These are phyloP conservation scores for Neurospora sp. DNA, from an alignment of 495 filamentous ascomycete genomes.

Conservation along the genomic window DNA sequence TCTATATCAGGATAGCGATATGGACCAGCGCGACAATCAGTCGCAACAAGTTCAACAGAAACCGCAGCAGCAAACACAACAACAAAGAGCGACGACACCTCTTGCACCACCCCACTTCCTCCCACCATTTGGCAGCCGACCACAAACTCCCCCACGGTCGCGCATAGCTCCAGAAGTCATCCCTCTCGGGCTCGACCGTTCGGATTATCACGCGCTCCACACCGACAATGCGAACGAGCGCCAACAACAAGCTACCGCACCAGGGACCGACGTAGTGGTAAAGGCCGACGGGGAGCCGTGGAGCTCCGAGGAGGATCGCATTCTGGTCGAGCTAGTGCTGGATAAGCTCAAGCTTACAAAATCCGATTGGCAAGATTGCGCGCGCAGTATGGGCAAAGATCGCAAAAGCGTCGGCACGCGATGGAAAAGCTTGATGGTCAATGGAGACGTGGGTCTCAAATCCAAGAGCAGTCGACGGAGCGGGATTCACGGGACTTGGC, in stretches of 20 bases:
- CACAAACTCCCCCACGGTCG: conserved; percentile 58
- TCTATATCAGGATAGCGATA: conserved; percentile 13
- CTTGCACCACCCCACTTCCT: conserved; percentile 9
- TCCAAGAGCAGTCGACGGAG: conserved; percentile 26
- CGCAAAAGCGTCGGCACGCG: conserved; percentile 54
- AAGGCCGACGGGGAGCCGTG: conserved; percentile 42
- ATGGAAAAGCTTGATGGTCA: conserved; percentile 57
- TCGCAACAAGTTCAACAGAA: not conserved
- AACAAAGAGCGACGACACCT: not conserved
- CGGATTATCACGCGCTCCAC: conserved; percentile 55
- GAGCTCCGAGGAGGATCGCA: conserved; percentile 59
- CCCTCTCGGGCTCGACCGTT: conserved; percentile 54
- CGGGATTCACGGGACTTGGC: conserved; percentile 42
- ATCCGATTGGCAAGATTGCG: conserved; percentile 73
- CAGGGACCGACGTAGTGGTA: conserved; percentile 30
- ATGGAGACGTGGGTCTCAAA: conserved; percentile 51
- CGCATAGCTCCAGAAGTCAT: conserved; percentile 56
- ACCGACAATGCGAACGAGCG: conserved; percentile 10
- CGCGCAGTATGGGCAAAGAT: conserved; percentile 55
- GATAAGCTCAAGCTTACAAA: conserved; percentile 65
- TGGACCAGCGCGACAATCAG: conserved; percentile 14
- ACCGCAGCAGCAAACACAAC: not conserved
- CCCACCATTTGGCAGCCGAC: conserved; percentile 20
- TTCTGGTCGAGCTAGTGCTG: conserved; percentile 62
- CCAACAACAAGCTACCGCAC: conserved; percentile 16